Evolutionary conservation across 129 eudicot genomes (phyloP), one percentile per base, ranked within the genome.

Genomic region (Gnaphalium uliginosum): DNA sequence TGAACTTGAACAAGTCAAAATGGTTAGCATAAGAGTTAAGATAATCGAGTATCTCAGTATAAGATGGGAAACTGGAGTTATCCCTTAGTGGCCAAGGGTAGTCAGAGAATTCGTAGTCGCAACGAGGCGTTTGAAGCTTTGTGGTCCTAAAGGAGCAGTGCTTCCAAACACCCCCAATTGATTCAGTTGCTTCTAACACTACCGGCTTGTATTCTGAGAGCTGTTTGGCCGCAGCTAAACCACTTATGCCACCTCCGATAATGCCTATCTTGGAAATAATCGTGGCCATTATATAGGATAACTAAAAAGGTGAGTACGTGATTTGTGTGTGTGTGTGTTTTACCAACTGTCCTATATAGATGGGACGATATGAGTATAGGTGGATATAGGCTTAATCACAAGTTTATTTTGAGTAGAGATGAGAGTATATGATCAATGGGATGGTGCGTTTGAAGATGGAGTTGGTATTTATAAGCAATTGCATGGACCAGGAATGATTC

Each of bases 91-190:
- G 68, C 99, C 99, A 94, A 1, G 99, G 97, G 25, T 82, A 94
- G 80, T 94, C 98, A 4, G 98, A 94, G 83, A 94, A 94, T 26
- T 94, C 99, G 22, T 90, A 94, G 78, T 94, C 99, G 32, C 97
- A 91, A 26, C 99, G 96, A 65, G 96, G 99, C n/a, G 96, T 94
- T 62, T 94, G 99, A 19, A 94, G 92, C 74, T 89, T 90, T 0
- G 99, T 94, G 23, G 96, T 81, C 72, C 75, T 78, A 39, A 80
- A 90, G 6, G 99, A 91, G 26, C 93, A 83, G 69, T 89, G 96
- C 63, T 83, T 84, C 99, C 99, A 91, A 32, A 94, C 99, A 9
- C 97, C 99, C 29, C 99, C 99, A 13, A 94, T 81, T 33, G 89
- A 89, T 76, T 85, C 89, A 1, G 96, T 82, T 11, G 97, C 91